Evolutionary conservation across 306 rosid genomes (phyloP).

Genomic region (Biancaea sappan): DNA sequence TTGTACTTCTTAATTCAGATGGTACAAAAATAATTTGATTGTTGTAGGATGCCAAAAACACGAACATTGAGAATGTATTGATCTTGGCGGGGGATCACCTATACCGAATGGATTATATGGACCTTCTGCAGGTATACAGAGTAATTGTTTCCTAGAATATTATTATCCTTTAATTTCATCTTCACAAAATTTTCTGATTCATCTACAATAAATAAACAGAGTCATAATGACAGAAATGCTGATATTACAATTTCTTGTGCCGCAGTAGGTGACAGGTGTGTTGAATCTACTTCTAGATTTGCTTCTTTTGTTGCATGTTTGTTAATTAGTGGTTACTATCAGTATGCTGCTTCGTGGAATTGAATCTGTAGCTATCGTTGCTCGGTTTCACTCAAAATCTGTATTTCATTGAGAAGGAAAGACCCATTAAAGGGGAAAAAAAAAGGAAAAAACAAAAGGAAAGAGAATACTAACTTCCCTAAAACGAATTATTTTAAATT

Average conservation of each 20-base stretch:
- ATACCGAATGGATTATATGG: conserved; percentile 94
- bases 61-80: conserved; percentile 68
- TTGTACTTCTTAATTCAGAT: conserved; percentile 8
- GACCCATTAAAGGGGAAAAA: neutral
- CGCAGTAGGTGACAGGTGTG: conserved; percentile 67
- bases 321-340: neutral
- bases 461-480: neutral
- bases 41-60: conserved; percentile 81
- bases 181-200: conserved; percentile 24
- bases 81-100: conserved; percentile 95
- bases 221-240: conserved; percentile 73
- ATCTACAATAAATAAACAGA: conserved; percentile 51
- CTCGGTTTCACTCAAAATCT: neutral
- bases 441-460: conserved; percentile 6
- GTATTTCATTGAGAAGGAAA: neutral
- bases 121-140: conserved; percentile 72
- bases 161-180: conserved; percentile 18
- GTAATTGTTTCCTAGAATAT: neutral
- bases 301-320: neutral
- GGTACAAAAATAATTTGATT: conserved; percentile 10
- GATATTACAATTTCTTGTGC: conserved; percentile 84
- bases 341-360: neutral
- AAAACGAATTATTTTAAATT: neutral
- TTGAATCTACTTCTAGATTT: conserved; percentile 22
- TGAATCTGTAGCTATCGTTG: neutral